These are phyloP conservation scores for Xylaria intraflava DNA, from an alignment of 495 filamentous ascomycete species.

Conservation along the genomic window DNA sequence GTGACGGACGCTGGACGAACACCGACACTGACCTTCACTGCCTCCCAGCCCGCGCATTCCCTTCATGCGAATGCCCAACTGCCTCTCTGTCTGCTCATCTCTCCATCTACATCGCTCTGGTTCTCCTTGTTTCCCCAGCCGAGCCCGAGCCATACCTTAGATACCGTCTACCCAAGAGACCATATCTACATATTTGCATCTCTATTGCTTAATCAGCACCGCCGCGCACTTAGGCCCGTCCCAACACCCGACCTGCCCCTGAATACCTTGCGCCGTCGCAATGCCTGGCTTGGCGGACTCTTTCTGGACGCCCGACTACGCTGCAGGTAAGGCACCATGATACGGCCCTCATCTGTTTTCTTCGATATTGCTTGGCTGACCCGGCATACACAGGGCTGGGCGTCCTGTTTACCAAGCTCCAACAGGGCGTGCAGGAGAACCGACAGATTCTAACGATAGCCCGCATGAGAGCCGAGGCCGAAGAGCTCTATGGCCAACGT, in stretches of 20 bases:
- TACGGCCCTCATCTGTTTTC: neutral
- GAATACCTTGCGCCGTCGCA: slow-evolving; percentile 20
- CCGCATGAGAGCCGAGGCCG: slow-evolving; percentile 90
- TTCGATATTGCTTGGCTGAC: slow-evolving; percentile 9
- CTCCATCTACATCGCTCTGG: neutral
- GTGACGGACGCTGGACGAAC: neutral
- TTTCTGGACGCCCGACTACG: slow-evolving; percentile 94
- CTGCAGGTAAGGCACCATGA: slow-evolving; percentile 55
- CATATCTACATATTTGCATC: too few relatives aligned
- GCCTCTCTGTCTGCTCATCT: neutral
- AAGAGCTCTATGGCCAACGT: slow-evolving; percentile 78
- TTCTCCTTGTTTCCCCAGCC: neutral
- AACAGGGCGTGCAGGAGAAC: slow-evolving; percentile 92
- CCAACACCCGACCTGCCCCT: neutral
- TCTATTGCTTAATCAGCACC: too few relatives aligned
- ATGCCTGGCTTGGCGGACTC: slow-evolving; percentile 91
- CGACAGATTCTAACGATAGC: slow-evolving; percentile 87
- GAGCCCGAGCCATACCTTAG: neutral
- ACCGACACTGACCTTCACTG: neutral
- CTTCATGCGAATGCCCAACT: neutral
- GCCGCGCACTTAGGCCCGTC: neutral
- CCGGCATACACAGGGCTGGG: slow-evolving; percentile 60
- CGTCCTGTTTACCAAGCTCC: slow-evolving; percentile 92
- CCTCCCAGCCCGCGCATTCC: neutral
- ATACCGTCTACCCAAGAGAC: neutral